Evolutionary conservation across 2,329 filamentous ascomycete genomes (phyloP).

Genomic region (Beauveria sp.): DNA sequence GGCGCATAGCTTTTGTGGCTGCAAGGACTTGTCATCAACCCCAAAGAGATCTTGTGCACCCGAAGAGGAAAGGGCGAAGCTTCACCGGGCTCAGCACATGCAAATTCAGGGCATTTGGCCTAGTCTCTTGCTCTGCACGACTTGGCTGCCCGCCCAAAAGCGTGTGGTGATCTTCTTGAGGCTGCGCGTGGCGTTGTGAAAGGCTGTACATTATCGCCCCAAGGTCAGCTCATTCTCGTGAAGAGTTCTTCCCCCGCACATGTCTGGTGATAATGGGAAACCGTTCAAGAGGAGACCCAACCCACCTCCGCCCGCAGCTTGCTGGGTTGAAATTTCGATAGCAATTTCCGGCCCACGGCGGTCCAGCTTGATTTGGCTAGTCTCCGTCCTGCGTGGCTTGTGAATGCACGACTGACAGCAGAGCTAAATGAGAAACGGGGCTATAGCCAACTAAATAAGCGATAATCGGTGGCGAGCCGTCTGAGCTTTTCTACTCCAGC

Average conservation of each 20-base stretch:
- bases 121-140: neutral
- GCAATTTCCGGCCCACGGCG: constrained; percentile 1
- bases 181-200: neutral
- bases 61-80: neutral
- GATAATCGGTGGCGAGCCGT: neutral
- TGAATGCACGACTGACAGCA: neutral
- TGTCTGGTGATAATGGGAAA: neutral
- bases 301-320: neutral
- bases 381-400: neutral
- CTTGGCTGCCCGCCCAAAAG: neutral
- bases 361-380: constrained; percentile 7
- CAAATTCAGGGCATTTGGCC: neutral
- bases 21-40: neutral
- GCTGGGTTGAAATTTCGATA: neutral
- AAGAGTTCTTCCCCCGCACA: too few species aligned
- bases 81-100: neutral
- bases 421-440: neutral
- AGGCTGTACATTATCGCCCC: neutral
- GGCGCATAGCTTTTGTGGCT: neutral
- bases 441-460: neutral
- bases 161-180: neutral
- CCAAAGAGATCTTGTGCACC: neutral
- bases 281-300: neutral
- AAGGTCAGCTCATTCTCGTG: too few species aligned
- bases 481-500: neutral